phyloP scores from a whole-genome alignment of 2,329 filamentous ascomycete species.

The Arthrinium puccinioides region DNA sequence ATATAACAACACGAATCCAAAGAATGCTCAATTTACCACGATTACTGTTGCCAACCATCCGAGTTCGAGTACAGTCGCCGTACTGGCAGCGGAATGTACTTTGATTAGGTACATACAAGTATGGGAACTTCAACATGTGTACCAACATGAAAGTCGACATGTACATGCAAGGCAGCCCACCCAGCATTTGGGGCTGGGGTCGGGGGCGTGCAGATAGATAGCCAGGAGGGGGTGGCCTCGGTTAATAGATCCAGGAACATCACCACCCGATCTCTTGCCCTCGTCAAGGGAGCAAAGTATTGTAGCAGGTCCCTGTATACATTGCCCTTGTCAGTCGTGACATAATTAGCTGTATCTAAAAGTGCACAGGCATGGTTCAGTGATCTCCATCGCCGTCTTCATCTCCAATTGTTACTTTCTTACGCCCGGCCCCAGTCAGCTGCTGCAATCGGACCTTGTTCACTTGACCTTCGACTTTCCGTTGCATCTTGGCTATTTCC shows the following conservation, averaged over 20 bases:
- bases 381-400: conserved; percentile 51
- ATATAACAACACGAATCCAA: conserved; percentile 17
- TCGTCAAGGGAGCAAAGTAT: no score
- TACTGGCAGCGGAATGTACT: conserved; percentile 11
- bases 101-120: conserved; percentile 20
- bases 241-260: no score
- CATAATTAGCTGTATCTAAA: conserved; percentile 18
- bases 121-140: no score
- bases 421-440: conserved; percentile 74
- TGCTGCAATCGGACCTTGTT: conserved; percentile 87
- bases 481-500: conserved; percentile 94
- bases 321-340: conserved; percentile 14
- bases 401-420: conserved; percentile 81
- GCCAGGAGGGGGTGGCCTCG: no score
- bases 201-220: no score
- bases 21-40: conserved; percentile 25
- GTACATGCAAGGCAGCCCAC: no score
- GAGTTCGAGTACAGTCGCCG: conserved; percentile 2
- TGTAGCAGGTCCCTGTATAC: no score
- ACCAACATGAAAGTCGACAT: no score
- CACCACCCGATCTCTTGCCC: no score
- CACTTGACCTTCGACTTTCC: conserved; percentile 85
- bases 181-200: no score
- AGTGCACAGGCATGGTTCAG: conserved; percentile 19
- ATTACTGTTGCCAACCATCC: conserved; percentile 6